Base-by-base conservation (phyloP, 805 yeast genomes). In the Clavispora asparagi region DNA sequence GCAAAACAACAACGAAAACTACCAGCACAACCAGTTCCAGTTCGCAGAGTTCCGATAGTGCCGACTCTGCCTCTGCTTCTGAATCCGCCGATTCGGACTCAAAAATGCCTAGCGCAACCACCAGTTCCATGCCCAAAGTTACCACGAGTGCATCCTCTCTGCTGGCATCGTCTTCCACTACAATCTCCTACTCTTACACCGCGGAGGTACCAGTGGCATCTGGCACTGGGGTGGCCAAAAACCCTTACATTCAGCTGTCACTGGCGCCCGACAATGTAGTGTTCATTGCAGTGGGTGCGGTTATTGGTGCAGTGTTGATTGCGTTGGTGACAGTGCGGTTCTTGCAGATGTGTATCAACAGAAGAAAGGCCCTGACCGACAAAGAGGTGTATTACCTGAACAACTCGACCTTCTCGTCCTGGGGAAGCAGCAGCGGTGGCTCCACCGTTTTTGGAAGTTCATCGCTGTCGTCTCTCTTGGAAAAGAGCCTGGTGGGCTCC, bases 211-310 rank as follows among this genome's bases (percentile, higher is more conserved):
- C 55, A 14, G 30, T 29, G 25, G 12, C 46, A n/a, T 46, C 48
- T 5, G 48, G 26, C 10, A 19, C 28, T 3, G 42, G 30, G 3
- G 25, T 30, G 6, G 13, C 23, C 12, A 31, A 5, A 30, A 52
- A 52, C 45, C 61, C 56, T 44, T 63, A 4, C 47, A 57, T 73
- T 9, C 43, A 46, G 7, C 42, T 44, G 17, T 44, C 63, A 6
- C 37, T 48, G 7, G 53, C 65, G 38, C 65, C 71, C 1, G 55
- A 60, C 14, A 71, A 73, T 19, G 56, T 76, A 12, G 70, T 76
- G 17, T 76, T 76, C 56, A 70, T 76, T 30, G 59, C 71, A 4
- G 60, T 71, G 7, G 79, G 77, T 6, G 61, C 65, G 0, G 54
- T 71, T 7, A 41, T 74, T 17, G 61, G 54, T 19, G 47, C 60